phyloP scores from a whole-genome alignment of 805 yeast species.

The Wickerhamiella brachini region DNA sequence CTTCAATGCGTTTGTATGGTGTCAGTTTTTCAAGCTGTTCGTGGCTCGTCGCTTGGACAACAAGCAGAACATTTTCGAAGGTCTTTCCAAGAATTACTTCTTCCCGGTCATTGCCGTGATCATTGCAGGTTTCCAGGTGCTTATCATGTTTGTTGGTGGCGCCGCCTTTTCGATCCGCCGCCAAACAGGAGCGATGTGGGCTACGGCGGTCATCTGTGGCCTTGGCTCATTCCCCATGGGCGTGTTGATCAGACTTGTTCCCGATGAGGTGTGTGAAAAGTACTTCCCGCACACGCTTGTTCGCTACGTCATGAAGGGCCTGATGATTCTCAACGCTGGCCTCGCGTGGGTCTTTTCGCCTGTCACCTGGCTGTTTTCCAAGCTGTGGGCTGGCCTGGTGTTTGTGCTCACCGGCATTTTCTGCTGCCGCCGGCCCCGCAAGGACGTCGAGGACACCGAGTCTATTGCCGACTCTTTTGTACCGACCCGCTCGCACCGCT shows the following conservation, averaged over 20 bases:
- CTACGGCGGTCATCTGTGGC: slow-evolving; percentile 71
- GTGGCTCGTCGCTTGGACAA: slow-evolving; percentile 81
- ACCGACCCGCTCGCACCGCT: not conserved
- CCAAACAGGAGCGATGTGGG: slow-evolving; percentile 85
- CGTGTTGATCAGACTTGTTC: slow-evolving; percentile 56
- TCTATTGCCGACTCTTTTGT: not conserved
- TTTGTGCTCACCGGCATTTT: slow-evolving; percentile 5
- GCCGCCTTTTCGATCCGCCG: slow-evolving; percentile 75
- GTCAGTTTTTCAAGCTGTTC: slow-evolving; percentile 87
- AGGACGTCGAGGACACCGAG: slow-evolving; percentile 13
- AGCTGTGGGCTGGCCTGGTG: slow-evolving; percentile 5
- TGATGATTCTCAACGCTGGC: slow-evolving; percentile 12
- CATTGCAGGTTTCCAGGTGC: slow-evolving; percentile 71
- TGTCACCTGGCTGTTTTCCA: slow-evolving; percentile 10
- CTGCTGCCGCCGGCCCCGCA: slow-evolving; percentile 11
- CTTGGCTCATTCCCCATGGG: slow-evolving; percentile 72
- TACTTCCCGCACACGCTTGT: slow-evolving; percentile 52
- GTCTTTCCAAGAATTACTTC: slow-evolving; percentile 69
- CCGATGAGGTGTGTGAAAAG: slow-evolving; percentile 59
- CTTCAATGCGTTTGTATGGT: slow-evolving; percentile 94
- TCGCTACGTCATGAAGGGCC: slow-evolving; percentile 20
- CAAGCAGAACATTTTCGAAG: slow-evolving; percentile 71
- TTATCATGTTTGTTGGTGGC: slow-evolving; percentile 96
- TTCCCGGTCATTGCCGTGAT: slow-evolving; percentile 58
- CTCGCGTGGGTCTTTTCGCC: slow-evolving; percentile 18